These are phyloP conservation scores for Gaultheria prostrata DNA, from an alignment of 148 eudicot genomes.

Conservation along the genomic window DNA sequence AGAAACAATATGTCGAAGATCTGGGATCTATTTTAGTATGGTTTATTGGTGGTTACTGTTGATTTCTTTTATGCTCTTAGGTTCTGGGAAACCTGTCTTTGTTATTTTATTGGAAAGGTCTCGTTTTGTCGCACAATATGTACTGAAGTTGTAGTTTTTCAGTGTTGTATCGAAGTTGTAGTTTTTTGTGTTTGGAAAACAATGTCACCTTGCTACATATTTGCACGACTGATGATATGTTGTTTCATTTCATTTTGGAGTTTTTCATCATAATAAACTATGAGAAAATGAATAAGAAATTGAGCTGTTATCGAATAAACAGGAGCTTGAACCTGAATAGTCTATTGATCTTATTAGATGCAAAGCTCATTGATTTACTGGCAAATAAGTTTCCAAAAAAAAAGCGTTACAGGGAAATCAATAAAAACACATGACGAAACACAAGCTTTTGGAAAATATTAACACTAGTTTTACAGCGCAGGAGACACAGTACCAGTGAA, in stretches of 20 bases:
- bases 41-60: not conserved
- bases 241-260: too few relatives aligned
- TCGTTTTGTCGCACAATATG: not conserved
- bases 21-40: not conserved
- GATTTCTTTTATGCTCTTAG: not conserved
- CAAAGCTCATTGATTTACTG: too few relatives aligned
- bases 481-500: not conserved
- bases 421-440: not conserved
- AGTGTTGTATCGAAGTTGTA: too few relatives aligned
- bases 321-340: too few relatives aligned
- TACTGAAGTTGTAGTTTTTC: too few relatives aligned
- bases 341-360: too few relatives aligned
- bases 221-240: too few relatives aligned
- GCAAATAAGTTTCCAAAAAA: too few relatives aligned
- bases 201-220: not conserved
- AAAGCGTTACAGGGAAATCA: not conserved
- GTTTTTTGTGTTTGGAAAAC: not conserved
- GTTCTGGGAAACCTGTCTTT: not conserved
- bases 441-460: not conserved
- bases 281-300: not conserved
- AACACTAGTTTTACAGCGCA: not conserved
- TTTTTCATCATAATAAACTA: too few relatives aligned
- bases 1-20: not conserved
- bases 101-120: too few relatives aligned
- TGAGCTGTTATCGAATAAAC: not conserved